phyloP scores from a whole-genome alignment of 352 stramenopile genomes.

The Aphanomyces cochlioides region DNA sequence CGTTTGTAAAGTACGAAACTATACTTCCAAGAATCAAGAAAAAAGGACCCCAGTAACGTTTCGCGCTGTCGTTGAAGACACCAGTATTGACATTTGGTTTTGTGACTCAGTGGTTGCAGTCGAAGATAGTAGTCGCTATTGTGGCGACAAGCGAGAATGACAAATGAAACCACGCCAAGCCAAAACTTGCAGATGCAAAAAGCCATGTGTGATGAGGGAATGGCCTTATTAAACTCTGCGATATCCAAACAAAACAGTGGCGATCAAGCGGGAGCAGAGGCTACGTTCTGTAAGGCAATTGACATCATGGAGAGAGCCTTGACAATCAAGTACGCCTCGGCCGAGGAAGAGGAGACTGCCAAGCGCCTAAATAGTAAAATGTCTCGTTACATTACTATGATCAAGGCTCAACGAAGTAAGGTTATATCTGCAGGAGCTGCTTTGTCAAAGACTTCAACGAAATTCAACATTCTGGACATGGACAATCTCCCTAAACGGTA shows the following conservation, averaged over 20 bases:
- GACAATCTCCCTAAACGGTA: constrained; percentile 47
- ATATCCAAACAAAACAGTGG: constrained; percentile 37
- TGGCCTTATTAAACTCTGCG: constrained; percentile 41
- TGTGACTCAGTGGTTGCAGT: too few species aligned
- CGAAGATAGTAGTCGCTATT: too few species aligned
- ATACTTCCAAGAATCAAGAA: too few species aligned
- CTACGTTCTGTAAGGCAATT: constrained; percentile 34
- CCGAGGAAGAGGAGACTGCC: constrained; percentile 38
- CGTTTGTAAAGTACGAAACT: too few species aligned
- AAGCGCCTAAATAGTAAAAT: constrained; percentile 46
- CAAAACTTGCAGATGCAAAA: constrained; percentile 39
- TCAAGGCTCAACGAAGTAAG: constrained; percentile 41
- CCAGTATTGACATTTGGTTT: too few species aligned
- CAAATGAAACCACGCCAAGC: not conserved
- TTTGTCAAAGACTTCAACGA: constrained; percentile 26
- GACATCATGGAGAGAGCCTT: constrained; percentile 45
- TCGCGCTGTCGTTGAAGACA: too few species aligned
- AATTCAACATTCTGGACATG: constrained; percentile 74
- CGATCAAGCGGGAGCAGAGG: constrained; percentile 34
- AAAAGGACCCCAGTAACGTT: too few species aligned
- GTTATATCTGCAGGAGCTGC: not conserved
- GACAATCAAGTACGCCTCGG: constrained; percentile 35
- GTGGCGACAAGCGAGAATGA: not conserved
- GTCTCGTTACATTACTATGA: constrained; percentile 49
- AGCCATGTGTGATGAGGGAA: constrained; percentile 42